These are phyloP conservation scores for Trichoderma sp. DNA, from an alignment of 2,329 filamentous ascomycete species.

Conservation along the genomic window DNA sequence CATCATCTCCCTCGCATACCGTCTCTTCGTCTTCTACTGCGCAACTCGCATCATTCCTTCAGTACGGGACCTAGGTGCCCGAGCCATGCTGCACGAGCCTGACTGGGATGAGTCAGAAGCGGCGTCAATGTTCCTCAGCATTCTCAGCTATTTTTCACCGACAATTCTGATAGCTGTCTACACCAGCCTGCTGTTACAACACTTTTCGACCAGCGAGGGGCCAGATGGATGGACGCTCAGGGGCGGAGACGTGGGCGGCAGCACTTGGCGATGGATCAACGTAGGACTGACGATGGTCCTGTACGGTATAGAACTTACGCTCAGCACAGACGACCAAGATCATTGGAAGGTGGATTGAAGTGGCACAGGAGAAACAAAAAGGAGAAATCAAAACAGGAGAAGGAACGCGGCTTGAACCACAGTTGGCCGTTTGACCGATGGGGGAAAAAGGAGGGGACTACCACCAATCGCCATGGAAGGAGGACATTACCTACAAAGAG, in stretches of 20 bases:
- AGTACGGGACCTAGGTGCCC: slow-evolving; percentile 81
- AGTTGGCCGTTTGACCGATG: not conserved
- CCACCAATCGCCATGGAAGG: not conserved
- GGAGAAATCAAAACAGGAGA: not conserved
- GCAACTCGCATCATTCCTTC: slow-evolving; percentile 95
- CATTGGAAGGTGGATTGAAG: slow-evolving; percentile 90
- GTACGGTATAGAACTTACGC: slow-evolving; percentile 86
- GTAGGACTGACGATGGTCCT: slow-evolving; percentile 84
- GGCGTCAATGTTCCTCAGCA: slow-evolving; percentile 75
- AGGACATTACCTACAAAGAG: not conserved
- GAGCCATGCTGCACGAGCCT: slow-evolving; percentile 80
- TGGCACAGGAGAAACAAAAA: not conserved
- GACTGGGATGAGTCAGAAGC: slow-evolving; percentile 83
- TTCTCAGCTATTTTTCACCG: slow-evolving; percentile 92
- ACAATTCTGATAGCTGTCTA: slow-evolving; percentile 95
- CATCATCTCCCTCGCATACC: slow-evolving; percentile 91
- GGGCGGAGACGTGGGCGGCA: slow-evolving; percentile 76
- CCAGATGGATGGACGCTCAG: slow-evolving; percentile 81
- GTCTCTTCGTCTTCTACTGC: slow-evolving; percentile 92
- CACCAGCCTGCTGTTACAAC: slow-evolving; percentile 91
- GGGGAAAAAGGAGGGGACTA: not conserved
- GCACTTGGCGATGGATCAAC: slow-evolving; percentile 93
- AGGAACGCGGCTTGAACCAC: not conserved
- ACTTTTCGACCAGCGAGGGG: slow-evolving; percentile 78
- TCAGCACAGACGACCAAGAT: slow-evolving; percentile 81